A percentile compares a stretch with the other conserved stretches of the same genome.
Conservation (phyloP, 1,139 yeast genomes). For the Pichia sp. region DNA sequence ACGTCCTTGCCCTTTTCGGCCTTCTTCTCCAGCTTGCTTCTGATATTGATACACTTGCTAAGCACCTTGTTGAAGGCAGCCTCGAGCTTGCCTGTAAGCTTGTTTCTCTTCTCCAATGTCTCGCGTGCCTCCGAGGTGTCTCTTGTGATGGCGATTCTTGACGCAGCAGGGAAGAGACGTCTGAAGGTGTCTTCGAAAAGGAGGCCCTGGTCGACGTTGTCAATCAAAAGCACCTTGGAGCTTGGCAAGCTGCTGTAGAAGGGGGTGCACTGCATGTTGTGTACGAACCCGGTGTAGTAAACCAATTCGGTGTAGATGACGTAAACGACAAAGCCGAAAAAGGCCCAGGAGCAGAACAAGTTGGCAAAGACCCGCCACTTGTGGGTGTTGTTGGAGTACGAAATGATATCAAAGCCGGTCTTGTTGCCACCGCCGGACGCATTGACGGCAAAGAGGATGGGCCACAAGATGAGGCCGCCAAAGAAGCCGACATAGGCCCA, state of each 20-base stretch:
- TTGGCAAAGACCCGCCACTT: conserved; percentile 76
- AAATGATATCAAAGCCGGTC: conserved; percentile 68
- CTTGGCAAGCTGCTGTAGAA: conserved; percentile 67
- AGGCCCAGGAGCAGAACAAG: conserved; percentile 74
- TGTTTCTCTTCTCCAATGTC: conserved; percentile 57
- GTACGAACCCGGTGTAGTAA: conserved; percentile 74
- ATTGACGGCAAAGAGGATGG: conserved; percentile 60
- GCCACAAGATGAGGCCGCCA: conserved; percentile 47
- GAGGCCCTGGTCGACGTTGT: conserved; percentile 65
- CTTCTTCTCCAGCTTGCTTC: conserved; percentile 58
- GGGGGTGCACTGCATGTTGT: conserved; percentile 78
- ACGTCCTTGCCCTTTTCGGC: conserved; percentile 13
- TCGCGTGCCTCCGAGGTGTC: conserved; percentile 55
- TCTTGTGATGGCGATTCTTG: conserved; percentile 71
- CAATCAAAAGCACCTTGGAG: conserved; percentile 76
- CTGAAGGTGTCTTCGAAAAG: conserved; percentile 61
- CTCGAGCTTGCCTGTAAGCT: conserved; percentile 62
- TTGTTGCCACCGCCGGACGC: conserved; percentile 55
- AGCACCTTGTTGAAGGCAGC: conserved; percentile 60
- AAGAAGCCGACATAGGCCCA: conserved; percentile 39
- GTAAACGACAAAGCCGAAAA: conserved; percentile 65
- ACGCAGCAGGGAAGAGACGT: conserved; percentile 64
- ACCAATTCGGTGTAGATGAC: conserved; percentile 77
- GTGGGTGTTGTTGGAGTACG: conserved; percentile 65
- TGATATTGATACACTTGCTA: conserved; percentile 56